These are phyloP conservation scores for Priceomyces fermenticarens DNA, from an alignment of 805 yeast genomes.

Conservation along the genomic window DNA sequence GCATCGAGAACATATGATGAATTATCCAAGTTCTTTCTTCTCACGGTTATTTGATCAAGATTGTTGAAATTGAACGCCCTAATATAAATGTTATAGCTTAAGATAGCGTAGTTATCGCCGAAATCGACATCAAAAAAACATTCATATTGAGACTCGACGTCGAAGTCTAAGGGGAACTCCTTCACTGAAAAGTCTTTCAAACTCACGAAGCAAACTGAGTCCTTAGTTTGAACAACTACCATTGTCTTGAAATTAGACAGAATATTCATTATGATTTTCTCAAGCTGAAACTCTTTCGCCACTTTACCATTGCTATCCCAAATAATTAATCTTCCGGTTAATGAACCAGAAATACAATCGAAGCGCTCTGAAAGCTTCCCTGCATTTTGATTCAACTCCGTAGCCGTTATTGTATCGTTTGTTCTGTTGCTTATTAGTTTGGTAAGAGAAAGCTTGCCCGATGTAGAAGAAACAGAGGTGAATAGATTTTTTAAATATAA, in stretches of 20 bases:
- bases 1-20: conserved; percentile 13
- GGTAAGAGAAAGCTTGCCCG: conserved; percentile 20
- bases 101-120: conserved; percentile 25
- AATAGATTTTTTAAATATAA: conserved; percentile 30
- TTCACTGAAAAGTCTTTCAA: conserved; percentile 8
- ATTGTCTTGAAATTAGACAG: conserved; percentile 24
- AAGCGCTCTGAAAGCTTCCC: conserved; percentile 22
- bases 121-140: conserved; percentile 29
- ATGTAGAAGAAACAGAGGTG: conserved; percentile 28
- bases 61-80: conserved; percentile 21
- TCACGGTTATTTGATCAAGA: conserved; percentile 3
- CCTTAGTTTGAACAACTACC: conserved; percentile 19
- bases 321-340: conserved; percentile 18
- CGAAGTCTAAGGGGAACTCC: conserved; percentile 14
- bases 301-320: conserved; percentile 25
- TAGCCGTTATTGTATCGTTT: conserved; percentile 15
- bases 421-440: conserved; percentile 10
- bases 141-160: conserved; percentile 8
- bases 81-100: conserved; percentile 16
- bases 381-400: conserved; percentile 13
- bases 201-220: conserved; percentile 16
- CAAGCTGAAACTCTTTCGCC: conserved; percentile 7
- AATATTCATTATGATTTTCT: conserved; percentile 14
- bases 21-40: conserved; percentile 13
- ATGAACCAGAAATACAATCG: conserved; percentile 26